phyloP scores from a whole-genome alignment of 2,329 filamentous ascomycete genomes.

The Phaeosphaeriaceae sp. region DNA sequence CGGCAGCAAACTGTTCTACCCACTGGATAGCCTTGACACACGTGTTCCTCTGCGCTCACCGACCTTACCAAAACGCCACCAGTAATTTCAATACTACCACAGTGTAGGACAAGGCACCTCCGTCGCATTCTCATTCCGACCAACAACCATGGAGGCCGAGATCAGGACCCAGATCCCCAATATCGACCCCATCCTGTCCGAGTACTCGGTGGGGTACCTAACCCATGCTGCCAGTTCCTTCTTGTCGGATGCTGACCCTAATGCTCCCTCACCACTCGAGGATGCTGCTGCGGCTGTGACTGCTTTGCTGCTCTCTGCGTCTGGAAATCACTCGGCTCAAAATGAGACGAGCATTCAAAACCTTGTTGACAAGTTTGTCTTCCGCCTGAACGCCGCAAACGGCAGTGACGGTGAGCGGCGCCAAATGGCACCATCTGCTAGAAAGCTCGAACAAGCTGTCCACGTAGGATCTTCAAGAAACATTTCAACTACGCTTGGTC shows the following conservation, averaged over 20 bases:
- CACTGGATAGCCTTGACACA: conserved; percentile 13
- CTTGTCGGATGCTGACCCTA: conserved; percentile 72
- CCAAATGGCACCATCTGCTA: conserved; percentile 77
- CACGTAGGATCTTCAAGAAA: conserved; percentile 93
- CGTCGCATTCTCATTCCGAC: conserved; percentile 10
- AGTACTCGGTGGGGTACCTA: conserved; percentile 93
- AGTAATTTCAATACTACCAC: conserved; percentile 17
- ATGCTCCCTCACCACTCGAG: conserved; percentile 74
- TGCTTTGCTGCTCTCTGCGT: conserved; percentile 91
- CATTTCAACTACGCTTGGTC: conserved; percentile 92
- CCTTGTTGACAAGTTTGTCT: conserved; percentile 88
- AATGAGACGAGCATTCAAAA: conserved; percentile 80
- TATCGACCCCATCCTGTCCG: conserved; percentile 86
- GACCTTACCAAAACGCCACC: conserved; percentile 29
- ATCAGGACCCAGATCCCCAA: conserved; percentile 83
- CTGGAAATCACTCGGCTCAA: conserved; percentile 74
- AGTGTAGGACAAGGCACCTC: conserved; percentile 25
- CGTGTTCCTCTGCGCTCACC: conserved; percentile 19
- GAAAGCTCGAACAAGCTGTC: conserved; percentile 89
- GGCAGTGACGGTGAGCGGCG: conserved; percentile 69
- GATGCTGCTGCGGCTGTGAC: conserved; percentile 86
- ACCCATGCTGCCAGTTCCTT: conserved; percentile 89
- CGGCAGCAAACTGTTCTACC: conserved; percentile 8
- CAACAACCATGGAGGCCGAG: conserved; percentile 76
- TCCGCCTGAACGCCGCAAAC: conserved; percentile 76